phyloP scores from a whole-genome alignment of 148 eudicot genomes.

The Vaccinium darrowii region DNA sequence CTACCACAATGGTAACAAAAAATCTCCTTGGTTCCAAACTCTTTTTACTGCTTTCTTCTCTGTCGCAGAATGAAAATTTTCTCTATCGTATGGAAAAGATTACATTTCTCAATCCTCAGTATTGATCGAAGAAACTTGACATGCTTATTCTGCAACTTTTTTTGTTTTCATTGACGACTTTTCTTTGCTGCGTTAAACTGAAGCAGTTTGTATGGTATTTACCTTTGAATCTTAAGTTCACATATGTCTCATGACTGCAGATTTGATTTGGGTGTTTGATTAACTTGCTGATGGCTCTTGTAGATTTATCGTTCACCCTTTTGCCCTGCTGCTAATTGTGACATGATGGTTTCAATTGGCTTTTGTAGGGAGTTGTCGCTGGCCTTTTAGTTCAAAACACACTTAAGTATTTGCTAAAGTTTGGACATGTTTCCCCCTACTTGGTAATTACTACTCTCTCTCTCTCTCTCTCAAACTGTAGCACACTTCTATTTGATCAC shows the following conservation, averaged over 20 bases:
- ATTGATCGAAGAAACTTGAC: neutral
- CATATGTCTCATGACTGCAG: neutral
- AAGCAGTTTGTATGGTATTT: neutral
- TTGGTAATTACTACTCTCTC: constrained; percentile 51
- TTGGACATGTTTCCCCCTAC: constrained; percentile 82
- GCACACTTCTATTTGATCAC: neutral
- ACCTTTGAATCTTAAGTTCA: neutral
- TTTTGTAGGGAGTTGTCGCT: constrained; percentile 87
- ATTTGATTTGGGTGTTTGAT: neutral
- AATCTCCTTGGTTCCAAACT: neutral
- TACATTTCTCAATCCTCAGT: neutral
- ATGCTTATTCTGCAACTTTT: neutral
- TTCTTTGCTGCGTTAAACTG: neutral
- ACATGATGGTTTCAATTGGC: constrained; percentile 20
- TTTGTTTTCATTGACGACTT: neutral
- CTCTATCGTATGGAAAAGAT: neutral
- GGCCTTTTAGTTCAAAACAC: constrained; percentile 94
- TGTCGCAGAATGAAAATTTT: neutral
- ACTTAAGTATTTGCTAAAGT: constrained; percentile 80
- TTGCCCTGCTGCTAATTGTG: constrained; percentile 8
- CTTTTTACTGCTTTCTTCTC: neutral
- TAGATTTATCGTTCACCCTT: neutral
- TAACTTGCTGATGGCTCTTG: neutral
- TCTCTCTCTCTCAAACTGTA: neutral
- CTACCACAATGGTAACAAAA: constrained; percentile 88